Conservation (phyloP, 2,329 filamentous ascomycete genomes). For the Coleophoma crateriformis region DNA sequence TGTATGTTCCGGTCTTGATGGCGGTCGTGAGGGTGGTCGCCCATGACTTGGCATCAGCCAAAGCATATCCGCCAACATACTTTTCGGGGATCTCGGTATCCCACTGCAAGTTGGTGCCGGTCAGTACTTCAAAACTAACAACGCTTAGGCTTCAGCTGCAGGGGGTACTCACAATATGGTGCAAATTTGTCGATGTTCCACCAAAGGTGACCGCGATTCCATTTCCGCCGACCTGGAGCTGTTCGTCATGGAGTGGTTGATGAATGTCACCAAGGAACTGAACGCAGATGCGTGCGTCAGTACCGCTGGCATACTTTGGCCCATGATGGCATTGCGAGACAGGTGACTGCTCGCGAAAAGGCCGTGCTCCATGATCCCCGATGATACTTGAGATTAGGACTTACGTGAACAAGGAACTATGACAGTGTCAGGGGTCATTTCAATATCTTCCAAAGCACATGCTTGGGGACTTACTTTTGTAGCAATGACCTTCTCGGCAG, state of each 20-base stretch:
- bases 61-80: slow-evolving; percentile 48
- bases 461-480: slow-evolving; percentile 38
- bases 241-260: slow-evolving; percentile 62
- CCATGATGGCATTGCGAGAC: slow-evolving; percentile 12
- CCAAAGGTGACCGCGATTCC: slow-evolving; percentile 59
- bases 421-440: neutral
- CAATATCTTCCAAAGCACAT: no score
- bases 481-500: slow-evolving; percentile 47
- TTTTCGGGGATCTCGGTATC: slow-evolving; percentile 64
- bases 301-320: slow-evolving; percentile 1
- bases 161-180: slow-evolving; percentile 52
- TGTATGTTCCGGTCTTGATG: slow-evolving; percentile 52
- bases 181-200: slow-evolving; percentile 52
- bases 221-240: slow-evolving; percentile 62
- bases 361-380: neutral
- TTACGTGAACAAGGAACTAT: slow-evolving; percentile 25
- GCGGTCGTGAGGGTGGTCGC: slow-evolving; percentile 47
- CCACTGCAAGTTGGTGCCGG: slow-evolving; percentile 7
- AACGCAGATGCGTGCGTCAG: slow-evolving; percentile 1
- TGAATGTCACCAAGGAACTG: slow-evolving; percentile 53
- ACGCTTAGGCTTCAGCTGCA: no score
- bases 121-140: no score
- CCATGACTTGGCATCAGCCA: slow-evolving; percentile 45
- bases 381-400: slow-evolving; percentile 13
- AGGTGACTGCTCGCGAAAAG: slow-evolving; percentile 3